Evolutionary conservation across 2,329 filamentous ascomycete genomes (phyloP).

Genomic region (Alternaria dauci): DNA sequence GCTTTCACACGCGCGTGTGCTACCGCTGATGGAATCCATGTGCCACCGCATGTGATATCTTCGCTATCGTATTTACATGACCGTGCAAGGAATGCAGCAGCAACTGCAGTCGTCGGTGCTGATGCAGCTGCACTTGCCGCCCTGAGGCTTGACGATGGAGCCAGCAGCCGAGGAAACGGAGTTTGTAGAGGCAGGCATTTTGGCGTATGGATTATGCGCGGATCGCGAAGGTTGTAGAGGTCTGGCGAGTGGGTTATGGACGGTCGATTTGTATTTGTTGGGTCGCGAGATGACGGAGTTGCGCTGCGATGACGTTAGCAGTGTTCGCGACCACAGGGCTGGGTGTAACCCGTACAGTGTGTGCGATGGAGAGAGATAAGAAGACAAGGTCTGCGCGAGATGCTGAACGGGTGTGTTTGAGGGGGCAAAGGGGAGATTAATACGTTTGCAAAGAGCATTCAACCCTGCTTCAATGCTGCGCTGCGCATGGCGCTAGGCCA

Average conservation of each 20-base stretch:
- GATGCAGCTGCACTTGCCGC: conserved; percentile 41
- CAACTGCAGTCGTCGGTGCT: conserved; percentile 45
- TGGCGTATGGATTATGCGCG: background rate
- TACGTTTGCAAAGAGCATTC: conserved; percentile 14
- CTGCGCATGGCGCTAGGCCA: conserved; percentile 23
- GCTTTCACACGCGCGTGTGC: background rate
- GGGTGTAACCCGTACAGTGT: background rate
- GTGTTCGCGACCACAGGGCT: background rate
- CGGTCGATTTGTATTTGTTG: background rate
- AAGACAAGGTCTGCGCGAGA: background rate
- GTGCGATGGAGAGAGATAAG: background rate
- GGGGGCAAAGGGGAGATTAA: conserved; percentile 21
- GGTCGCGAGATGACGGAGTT: background rate
- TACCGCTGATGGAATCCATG: background rate
- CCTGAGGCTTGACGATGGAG: conserved; percentile 48
- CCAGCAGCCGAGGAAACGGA: conserved; percentile 43
- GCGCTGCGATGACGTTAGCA: conserved; percentile 8
- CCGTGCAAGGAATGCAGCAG: conserved; percentile 49
- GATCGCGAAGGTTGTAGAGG: background rate
- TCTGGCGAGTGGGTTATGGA: background rate
- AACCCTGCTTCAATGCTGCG: conserved; percentile 30
- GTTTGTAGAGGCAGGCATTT: conserved; percentile 46
- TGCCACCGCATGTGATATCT: background rate
- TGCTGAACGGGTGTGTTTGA: background rate
- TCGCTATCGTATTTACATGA: conserved; percentile 41